Conservation (phyloP, 2,329 filamentous ascomycete genomes). For the Aspergillus sp. region DNA sequence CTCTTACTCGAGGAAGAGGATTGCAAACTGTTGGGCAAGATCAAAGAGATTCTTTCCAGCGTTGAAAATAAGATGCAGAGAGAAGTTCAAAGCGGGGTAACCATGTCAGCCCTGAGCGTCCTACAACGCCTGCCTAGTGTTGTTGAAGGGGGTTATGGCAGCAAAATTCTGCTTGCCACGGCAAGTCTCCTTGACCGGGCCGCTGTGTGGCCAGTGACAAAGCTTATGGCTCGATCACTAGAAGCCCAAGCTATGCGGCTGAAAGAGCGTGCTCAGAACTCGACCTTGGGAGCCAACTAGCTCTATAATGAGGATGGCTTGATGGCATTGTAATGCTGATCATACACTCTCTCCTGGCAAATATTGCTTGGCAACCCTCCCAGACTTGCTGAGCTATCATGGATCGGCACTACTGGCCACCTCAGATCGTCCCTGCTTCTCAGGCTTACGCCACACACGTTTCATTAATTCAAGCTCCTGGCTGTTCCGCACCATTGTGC, state of each 20-base stretch:
- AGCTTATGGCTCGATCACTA: constrained; percentile 67
- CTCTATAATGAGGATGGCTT: not conserved
- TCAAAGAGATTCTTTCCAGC: constrained; percentile 74
- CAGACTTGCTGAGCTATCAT: too few species aligned
- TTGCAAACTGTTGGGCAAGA: constrained; percentile 77
- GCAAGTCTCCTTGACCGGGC: constrained; percentile 86
- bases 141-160: constrained; percentile 73
- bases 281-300: constrained; percentile 30
- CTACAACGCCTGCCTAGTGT: constrained; percentile 58
- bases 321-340: too few species aligned
- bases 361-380: too few species aligned
- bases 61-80: constrained; percentile 78
- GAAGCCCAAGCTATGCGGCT: constrained; percentile 66
- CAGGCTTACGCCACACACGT: too few species aligned
- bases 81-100: constrained; percentile 57
- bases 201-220: constrained; percentile 86
- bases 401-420: too few species aligned
- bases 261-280: constrained; percentile 57
- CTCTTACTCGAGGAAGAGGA: constrained; percentile 94
- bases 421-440: too few species aligned
- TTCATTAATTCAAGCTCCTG: too few species aligned
- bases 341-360: too few species aligned
- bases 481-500: too few species aligned
- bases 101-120: constrained; percentile 53
- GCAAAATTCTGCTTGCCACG: constrained; percentile 80